Conservation (phyloP, 2,329 filamentous ascomycete genomes). For the Verticillium zaregamsianum region DNA sequence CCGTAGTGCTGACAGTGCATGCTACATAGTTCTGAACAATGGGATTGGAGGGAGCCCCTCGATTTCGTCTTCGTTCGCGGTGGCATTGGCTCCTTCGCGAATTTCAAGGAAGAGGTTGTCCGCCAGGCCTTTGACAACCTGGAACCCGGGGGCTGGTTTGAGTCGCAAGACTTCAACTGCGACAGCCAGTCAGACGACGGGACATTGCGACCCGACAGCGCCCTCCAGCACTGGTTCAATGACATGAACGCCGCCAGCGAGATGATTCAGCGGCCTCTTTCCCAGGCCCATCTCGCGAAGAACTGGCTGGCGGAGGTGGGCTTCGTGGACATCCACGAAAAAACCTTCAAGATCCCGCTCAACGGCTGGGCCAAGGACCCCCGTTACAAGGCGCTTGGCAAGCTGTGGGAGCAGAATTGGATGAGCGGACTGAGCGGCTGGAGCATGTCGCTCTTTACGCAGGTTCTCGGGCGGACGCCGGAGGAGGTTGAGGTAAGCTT, state of each 20-base stretch:
- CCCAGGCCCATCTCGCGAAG: slow-evolving; percentile 25
- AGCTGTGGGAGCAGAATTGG: slow-evolving; percentile 37
- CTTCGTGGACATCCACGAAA: slow-evolving; percentile 33
- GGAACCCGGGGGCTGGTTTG: slow-evolving; percentile 49
- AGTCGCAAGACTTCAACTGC: slow-evolving; percentile 42
- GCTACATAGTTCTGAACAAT: slow-evolving; percentile 37
- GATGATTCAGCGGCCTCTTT: slow-evolving; percentile 23
- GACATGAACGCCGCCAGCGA: slow-evolving; percentile 33
- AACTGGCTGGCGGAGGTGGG: slow-evolving; percentile 21
- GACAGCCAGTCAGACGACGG: slow-evolving; percentile 40
- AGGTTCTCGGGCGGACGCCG: slow-evolving; percentile 32
- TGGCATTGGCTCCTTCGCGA: slow-evolving; percentile 44
- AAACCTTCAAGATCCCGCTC: slow-evolving; percentile 39
- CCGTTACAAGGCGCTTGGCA: slow-evolving; percentile 18
- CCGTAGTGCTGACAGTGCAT: not conserved
- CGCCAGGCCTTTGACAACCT: slow-evolving; percentile 45
- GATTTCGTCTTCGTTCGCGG: slow-evolving; percentile 52
- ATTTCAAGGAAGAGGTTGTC: slow-evolving; percentile 46
- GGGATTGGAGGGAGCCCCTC: slow-evolving; percentile 49
- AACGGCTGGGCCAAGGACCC: slow-evolving; percentile 42
- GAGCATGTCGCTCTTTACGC: slow-evolving; percentile 34
- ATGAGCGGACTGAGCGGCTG: slow-evolving; percentile 40
- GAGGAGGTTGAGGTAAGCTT: slow-evolving; percentile 45
- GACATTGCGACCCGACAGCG: slow-evolving; percentile 36
- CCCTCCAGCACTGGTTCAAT: slow-evolving; percentile 32